Percentiles rank a stretch among this genome's conserved stretches.
Evolutionary conservation across 768 basidiomycete species (phyloP).

Genomic region (Tremella fuciformis): DNA sequence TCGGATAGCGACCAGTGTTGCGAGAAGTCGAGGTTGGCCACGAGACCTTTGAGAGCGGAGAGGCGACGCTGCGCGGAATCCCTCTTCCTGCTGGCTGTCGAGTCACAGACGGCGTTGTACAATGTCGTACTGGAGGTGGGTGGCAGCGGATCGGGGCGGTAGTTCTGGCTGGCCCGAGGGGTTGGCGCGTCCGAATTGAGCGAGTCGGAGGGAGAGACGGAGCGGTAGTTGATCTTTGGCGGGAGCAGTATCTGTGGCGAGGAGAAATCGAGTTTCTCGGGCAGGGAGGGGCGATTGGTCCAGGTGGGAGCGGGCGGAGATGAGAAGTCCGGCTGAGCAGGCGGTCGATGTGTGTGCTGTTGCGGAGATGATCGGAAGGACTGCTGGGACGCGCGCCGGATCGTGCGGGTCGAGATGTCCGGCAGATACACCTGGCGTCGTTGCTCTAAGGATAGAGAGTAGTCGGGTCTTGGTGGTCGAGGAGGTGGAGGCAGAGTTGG

Average conservation of each 20-base stretch:
- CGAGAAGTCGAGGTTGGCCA: conserved; percentile 41
- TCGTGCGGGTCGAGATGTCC: too few species aligned
- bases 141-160: not conserved
- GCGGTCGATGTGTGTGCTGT: not conserved
- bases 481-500: too few species aligned
- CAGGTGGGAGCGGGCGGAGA: not conserved
- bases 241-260: conserved; percentile 19
- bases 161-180: conserved; percentile 18
- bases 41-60: conserved; percentile 37
- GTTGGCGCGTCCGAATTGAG: conserved; percentile 31
- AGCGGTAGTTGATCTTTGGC: conserved; percentile 19
- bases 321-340: too few species aligned
- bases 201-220: conserved; percentile 33
- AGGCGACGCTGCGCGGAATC: conserved; percentile 41
- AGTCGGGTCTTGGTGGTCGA: too few species aligned
- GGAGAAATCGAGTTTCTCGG: conserved; percentile 11
- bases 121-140: not conserved
- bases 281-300: conserved; percentile 5
- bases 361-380: conserved; percentile 11
- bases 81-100: conserved; percentile 25
- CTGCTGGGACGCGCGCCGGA: too few species aligned
- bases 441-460: too few species aligned
- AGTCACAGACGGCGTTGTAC: conserved; percentile 1
- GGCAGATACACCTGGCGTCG: too few species aligned
- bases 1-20: conserved; percentile 33